Evolutionary conservation across 768 basidiomycete genomes (phyloP), one percentile per base, ranked within the genome.

Genomic region (Kwoniella sp.): DNA sequence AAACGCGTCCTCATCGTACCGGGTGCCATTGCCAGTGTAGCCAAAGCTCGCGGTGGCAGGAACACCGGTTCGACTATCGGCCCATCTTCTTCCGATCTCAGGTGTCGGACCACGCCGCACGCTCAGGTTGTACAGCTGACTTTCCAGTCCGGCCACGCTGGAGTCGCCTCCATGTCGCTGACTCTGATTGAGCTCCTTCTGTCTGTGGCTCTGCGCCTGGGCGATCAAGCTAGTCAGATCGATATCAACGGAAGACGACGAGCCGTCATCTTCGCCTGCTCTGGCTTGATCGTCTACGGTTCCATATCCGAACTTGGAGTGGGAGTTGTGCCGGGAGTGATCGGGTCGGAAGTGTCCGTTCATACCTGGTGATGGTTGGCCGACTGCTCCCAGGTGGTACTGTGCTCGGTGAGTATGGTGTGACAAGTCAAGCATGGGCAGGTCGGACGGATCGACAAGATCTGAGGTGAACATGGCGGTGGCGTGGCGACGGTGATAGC

Each of bases 161-260:
- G n/a, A n/a, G n/a, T n/a, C n/a, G n/a, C n/a, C n/a, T n/a, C n/a
- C n/a, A n/a, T n/a, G n/a, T n/a, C n/a, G n/a, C n/a, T n/a, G n/a
- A n/a, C n/a, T n/a, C n/a, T n/a, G n/a, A n/a, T n/a, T n/a, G n/a
- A n/a, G 25, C 11, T 10, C 11, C 42, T 10, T 43, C 25, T 11
- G 15, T n/a, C 37, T 26, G 22, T 49, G 33, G 19, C 26, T 33
- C 17, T 55, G 53, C 27, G 53, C 53, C 22, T 48, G 47, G 32
- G 53, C 39, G 11, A 55, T 33, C 19, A 55, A 20, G 8, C 26
- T 38, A 15, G 29, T 38, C 9, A 55, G 19, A 27, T 55, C 53
- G 15, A 41, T 23, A 27, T 55, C 53, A 7, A 43, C 47, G 25
- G 37, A 38, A 3, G 37, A 19, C 8, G 9, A 4, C 5, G 37